phyloP scores from a whole-genome alignment of 2,329 filamentous ascomycete genomes.

The Emergomyces pasteurianus region DNA sequence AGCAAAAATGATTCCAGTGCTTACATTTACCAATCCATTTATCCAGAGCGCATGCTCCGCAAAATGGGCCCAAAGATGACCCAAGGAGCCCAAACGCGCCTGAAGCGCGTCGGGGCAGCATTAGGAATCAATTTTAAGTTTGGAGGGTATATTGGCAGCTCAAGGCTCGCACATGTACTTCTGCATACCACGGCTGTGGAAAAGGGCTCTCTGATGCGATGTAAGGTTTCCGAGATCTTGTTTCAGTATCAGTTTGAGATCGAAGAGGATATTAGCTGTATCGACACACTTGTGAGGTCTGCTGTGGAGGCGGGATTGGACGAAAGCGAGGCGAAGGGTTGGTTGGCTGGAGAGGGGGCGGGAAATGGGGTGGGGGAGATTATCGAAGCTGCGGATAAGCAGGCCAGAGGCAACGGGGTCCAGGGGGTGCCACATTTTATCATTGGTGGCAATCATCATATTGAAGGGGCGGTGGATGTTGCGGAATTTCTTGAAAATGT shows the following conservation, averaged over 20 bases:
- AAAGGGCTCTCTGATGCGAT: conserved; percentile 3
- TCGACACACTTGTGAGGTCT: conserved; percentile 6
- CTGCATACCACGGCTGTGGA: conserved; percentile 5
- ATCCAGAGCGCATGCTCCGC: conserved; percentile 13
- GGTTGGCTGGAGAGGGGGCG: conserved; percentile 7
- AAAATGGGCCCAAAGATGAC: conserved; percentile 10
- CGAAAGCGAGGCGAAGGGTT: conserved; percentile 5
- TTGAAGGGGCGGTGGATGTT: conserved; percentile 12
- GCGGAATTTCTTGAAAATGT: conserved; percentile 11
- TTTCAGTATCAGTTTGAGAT: conserved; percentile 14
- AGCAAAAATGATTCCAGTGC: not conserved
- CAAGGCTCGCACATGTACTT: conserved; percentile 11
- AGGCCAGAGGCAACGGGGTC: conserved; percentile 4
- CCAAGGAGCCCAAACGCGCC: conserved; percentile 9
- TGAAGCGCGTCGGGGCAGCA: conserved; percentile 9
- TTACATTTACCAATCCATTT: not conserved
- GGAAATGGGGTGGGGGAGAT: conserved; percentile 1
- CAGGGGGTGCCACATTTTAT: conserved; percentile 13
- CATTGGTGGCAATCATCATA: conserved; percentile 10
- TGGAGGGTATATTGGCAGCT: conserved; percentile 13
- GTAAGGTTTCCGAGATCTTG: conserved; percentile 9
- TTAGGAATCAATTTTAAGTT: conserved; percentile 13
- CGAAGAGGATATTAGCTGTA: conserved; percentile 12
- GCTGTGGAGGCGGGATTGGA: conserved; percentile 8
- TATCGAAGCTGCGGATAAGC: conserved; percentile 7